Evolutionary conservation across 2,329 filamentous ascomycete genomes (phyloP).

Genomic region (Trichoderma pleuroti): DNA sequence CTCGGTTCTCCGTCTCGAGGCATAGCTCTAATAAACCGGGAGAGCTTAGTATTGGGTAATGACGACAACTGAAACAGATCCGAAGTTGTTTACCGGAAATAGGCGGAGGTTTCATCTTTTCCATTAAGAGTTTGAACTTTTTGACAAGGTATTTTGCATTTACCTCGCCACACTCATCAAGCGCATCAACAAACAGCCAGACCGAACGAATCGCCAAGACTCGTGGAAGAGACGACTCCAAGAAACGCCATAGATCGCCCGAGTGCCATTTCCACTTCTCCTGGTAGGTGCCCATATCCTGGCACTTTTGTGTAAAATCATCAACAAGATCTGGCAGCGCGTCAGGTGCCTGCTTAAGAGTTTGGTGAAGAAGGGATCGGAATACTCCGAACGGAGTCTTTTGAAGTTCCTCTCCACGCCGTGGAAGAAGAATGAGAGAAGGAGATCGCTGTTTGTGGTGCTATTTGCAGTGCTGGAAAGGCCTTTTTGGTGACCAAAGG

Average conservation of each 20-base stretch:
- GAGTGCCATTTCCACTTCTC: conserved; percentile 30
- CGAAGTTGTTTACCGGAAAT: neutral
- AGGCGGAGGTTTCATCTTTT: neutral
- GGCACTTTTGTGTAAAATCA: conserved; percentile 16
- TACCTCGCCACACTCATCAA: conserved; percentile 34
- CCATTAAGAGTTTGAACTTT: conserved; percentile 18
- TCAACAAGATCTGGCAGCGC: conserved; percentile 23
- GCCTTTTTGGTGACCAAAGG: conserved; percentile 28
- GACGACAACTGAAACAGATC: conserved; percentile 34
- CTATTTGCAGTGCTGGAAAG: neutral
- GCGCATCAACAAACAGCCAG: conserved; percentile 34
- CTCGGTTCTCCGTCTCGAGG: conserved; percentile 30
- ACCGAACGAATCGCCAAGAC: conserved; percentile 24
- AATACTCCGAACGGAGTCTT: conserved; percentile 34
- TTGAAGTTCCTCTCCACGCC: conserved; percentile 32
- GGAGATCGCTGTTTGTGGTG: neutral
- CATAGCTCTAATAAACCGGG: conserved; percentile 26
- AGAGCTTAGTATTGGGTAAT: conserved; percentile 28
- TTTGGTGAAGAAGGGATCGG: conserved; percentile 34
- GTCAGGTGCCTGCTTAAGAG: conserved; percentile 27
- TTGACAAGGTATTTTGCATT: conserved; percentile 23
- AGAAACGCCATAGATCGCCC: conserved; percentile 23
- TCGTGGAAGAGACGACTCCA: conserved; percentile 24
- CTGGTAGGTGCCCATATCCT: conserved; percentile 18
- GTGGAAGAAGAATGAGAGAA: conserved; percentile 38